Base-by-base conservation (phyloP, 768 basidiomycete genomes). In the Rhodosporidiobolus odoratus region DNA sequence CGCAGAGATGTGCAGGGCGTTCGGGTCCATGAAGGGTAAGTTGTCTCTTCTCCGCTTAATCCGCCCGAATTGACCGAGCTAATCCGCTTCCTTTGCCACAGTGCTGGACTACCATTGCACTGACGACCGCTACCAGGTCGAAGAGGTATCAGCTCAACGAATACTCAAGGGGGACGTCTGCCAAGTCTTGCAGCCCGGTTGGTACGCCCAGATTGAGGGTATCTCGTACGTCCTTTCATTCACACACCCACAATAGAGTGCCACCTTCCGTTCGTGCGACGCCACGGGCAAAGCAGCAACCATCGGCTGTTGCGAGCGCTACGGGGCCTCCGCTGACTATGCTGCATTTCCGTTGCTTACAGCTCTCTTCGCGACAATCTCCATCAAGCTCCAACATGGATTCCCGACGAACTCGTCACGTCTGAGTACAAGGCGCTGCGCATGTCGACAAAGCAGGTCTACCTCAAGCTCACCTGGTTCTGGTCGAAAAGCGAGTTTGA, bases 401-500 rank as follows among this genome's bases (percentile, higher is more conserved):
- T 37, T n/a, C n/a, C n/a, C 61, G 32, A 35, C 50, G 17, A 40
- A 25, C 12, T 12, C 62, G 50, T 30, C 56, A 37, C 50, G n/a
- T 34, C 25, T 13, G 48, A 53, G 47, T 10, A 27, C 38, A 63
- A 37, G 19, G 27, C n/a, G 52, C 8, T 19, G 48, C 13, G 16
- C 21, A 50, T 12, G 62, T 52, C 27, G 25, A 37, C 47, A 6
- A 7, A 25, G 27, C 30, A 52, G 15, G 34, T 35, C 4, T 63
- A 53, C 23, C 25, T 63, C 32, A 63, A 63, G 27, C 23, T 63
- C 50, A 50, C 15, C 4, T 63, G 38, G 34, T n/a, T 53, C 25
- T 63, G 30, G 35, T 35, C 12, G 32, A 63, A 53, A 50, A 37
- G 40, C 35, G 40, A 53, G 15, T 52, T 63, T 38, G 23, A 38